Base-by-base conservation (phyloP, 108 stramenopile genomes). In the Aureococcus anophagefferens region DNA sequence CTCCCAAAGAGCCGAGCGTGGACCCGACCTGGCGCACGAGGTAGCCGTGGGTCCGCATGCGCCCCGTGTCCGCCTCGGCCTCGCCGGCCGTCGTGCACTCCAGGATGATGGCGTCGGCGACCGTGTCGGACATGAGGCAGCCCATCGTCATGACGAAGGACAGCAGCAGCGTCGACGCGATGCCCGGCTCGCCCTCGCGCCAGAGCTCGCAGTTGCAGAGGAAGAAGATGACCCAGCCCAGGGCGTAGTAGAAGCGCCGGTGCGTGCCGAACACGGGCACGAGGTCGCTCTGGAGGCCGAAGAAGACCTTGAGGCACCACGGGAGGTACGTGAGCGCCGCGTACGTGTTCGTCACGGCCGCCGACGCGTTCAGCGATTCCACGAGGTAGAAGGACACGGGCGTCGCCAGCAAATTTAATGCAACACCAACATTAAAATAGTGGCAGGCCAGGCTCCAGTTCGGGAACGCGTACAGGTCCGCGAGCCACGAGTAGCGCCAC, bases 91-190 rank as follows among this genome's bases (percentile, higher is more conserved):
- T n/a, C 37, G 37, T 9, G 37, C 87, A 69, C 71, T 89, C 86
- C 4, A 86, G 86, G 64, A 87, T 72, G 59, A 89, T 76, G 34
- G 88, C 85, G 71, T 89, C 88, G 28, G 83, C 80, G 70, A 85
- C 85, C 31, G 86, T 86, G 71, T 89, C 88, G 29, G 85, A 78
- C 68, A 86, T 36, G 80, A 86, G 85, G 68, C 78, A 83, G 14
- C 85, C 84, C 32, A 63, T 68, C 9, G 77, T 67, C 70, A 68
- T 63, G 34, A 73, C 16, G 64, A 79, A 82, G 16, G 37, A 40
- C 7, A 40, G 37, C 37, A 40, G 4, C 7, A 40, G 37, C 7
- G 59, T 62, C 36, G 69, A 33, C 29, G 68, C 63, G 30, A 79
- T 71, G 28, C 69, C 46, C 18, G 78, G 78, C 46, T 35, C 32